Base-by-base conservation (phyloP, 768 basidiomycete genomes). In the Suillus placidus region DNA sequence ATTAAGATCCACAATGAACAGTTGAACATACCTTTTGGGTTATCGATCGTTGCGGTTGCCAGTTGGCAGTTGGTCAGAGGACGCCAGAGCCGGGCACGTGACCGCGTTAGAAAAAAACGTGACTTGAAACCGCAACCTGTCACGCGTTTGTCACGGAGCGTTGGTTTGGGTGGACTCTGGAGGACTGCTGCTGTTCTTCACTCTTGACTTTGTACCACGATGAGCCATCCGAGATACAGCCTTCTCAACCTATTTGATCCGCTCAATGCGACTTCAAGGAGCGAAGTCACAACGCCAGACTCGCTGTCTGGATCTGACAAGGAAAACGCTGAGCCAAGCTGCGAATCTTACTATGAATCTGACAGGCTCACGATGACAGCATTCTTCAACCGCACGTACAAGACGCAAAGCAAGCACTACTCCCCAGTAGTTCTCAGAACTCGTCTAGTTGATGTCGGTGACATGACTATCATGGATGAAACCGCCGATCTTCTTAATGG, bases 311-410 rank as follows among this genome's bases (percentile, higher is more conserved):
- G 66, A 20, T 68, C 68, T 20, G 68, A 69, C 67, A 69, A 69
- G 67, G 68, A 69, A 61, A 69, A 69, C 49, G 61, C 64, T 40
- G 64, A 52, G 35, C 68, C 68, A 14, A 43, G 40, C 32, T 34
- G 23, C 26, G 40, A 55, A 47, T 43, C 42, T 3, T 58, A 67
- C 43, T 56, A 67, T 16, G 68, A 69, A 13, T 76, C 76, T 12
- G 77, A 78, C 74, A 77, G 73, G 69, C 76, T 72, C 73, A 78
- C 72, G 67, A 78, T 68, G 68, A 77, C 76, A n/a, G 64, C 70
- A 3, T 78, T 77, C 61, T 77, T 78, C 66, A 77, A 73, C 63
- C 70, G 76, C 10, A 64, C 71, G 4, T 76, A 73, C 43, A 71
- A 67, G 9, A 49, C 40, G 0, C 64, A 67, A 30, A 55, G n/a